phyloP scores from a whole-genome alignment of 2,329 filamentous ascomycete species.

The Clarireedia homoeocarpa region DNA sequence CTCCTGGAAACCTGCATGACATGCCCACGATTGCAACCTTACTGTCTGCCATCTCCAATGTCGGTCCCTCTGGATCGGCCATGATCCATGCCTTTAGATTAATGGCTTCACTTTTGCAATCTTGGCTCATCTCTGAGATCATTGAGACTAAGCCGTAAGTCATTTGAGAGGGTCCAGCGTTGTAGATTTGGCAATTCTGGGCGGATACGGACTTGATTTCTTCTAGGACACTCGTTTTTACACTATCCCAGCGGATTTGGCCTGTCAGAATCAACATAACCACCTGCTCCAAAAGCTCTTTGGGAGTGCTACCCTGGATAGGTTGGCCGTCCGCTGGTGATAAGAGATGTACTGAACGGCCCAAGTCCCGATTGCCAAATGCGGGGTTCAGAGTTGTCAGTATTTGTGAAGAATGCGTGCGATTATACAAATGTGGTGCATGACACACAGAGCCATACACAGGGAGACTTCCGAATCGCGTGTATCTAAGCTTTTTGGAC shows the following conservation, averaged over 20 bases:
- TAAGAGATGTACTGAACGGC: neutral
- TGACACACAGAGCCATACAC: constrained; percentile 35
- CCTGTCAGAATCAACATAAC: constrained; percentile 28
- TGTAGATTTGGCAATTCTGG: neutral
- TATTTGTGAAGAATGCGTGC: constrained; percentile 8
- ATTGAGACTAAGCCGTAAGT: neutral
- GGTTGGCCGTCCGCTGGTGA: constrained; percentile 24
- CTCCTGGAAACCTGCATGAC: constrained; percentile 64
- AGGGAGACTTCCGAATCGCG: constrained; percentile 29
- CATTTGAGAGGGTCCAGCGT: neutral
- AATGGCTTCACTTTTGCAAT: neutral
- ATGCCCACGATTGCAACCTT: constrained; percentile 81
- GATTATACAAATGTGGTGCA: constrained; percentile 33
- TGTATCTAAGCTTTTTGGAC: neutral
- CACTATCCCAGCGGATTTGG: constrained; percentile 20
- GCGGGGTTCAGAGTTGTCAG: neutral
- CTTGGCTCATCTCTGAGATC: neutral
- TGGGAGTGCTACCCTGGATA: constrained; percentile 22
- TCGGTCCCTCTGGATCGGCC: neutral
- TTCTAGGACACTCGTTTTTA: neutral
- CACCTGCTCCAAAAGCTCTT: constrained; percentile 23
- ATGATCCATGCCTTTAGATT: neutral
- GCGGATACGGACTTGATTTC: neutral
- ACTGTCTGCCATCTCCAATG: constrained; percentile 34
- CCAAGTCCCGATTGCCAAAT: neutral